phyloP scores from a whole-genome alignment of 495 filamentous ascomycete genomes.

The Pyronema domesticum region DNA sequence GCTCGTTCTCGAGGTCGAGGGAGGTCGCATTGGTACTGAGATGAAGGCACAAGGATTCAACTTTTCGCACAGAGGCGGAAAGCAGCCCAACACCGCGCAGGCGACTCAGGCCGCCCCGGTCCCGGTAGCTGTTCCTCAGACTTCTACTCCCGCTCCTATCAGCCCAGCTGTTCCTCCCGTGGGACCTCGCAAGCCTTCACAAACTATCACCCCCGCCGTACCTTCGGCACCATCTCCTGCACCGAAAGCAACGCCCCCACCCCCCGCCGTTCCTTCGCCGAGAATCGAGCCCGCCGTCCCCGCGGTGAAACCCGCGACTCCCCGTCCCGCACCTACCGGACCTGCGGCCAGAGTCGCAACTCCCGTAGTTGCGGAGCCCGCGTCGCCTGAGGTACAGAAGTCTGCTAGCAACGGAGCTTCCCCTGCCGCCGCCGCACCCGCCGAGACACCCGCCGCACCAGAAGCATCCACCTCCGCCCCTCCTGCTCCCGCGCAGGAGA shows the following conservation, averaged over 20 bases:
- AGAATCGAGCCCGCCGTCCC: constrained; percentile 23
- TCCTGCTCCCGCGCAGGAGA: constrained; percentile 17
- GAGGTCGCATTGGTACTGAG: constrained; percentile 87
- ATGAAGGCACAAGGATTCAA: constrained; percentile 99
- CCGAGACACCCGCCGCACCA: constrained; percentile 22
- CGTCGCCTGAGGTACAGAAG: constrained; percentile 8
- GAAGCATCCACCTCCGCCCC: constrained; percentile 21
- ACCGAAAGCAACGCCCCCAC: constrained; percentile 35
- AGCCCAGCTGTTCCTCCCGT: constrained; percentile 21
- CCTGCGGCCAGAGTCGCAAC: constrained; percentile 31
- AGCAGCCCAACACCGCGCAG: constrained; percentile 24
- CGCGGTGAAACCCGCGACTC: constrained; percentile 25
- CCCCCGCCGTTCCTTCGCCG: constrained; percentile 28
- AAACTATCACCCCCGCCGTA: constrained; percentile 1
- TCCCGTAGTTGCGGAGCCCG: constrained; percentile 11
- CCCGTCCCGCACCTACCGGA: constrained; percentile 25
- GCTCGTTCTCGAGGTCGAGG: constrained; percentile 84
- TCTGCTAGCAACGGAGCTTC: constrained; percentile 30
- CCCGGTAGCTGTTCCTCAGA: constrained; percentile 28
- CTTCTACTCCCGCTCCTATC: constrained; percentile 22
- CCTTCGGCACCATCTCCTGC: constrained; percentile 23
- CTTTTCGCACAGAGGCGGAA: constrained; percentile 75
- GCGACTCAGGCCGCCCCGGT: constrained; percentile 23
- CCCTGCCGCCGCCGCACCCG: constrained; percentile 28
- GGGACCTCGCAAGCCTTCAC: constrained; percentile 28